phyloP scores from a whole-genome alignment of 805 yeast species.

The Blastobotrys terrestris region DNA sequence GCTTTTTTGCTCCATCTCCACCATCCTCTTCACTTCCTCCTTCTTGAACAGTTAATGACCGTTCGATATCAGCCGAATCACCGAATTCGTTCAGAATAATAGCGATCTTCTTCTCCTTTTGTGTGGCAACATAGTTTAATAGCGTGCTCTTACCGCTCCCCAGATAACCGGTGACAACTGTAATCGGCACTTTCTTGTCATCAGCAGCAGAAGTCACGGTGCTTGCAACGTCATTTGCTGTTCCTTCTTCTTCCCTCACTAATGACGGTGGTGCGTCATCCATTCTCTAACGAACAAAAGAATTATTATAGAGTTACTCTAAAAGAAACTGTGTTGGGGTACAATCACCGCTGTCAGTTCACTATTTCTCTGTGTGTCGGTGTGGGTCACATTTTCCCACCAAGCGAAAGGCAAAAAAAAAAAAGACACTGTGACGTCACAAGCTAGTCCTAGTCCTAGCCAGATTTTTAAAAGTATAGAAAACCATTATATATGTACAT shows the following conservation, averaged over 20 bases:
- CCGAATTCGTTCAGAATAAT: slow-evolving; percentile 87
- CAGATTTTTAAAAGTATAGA: not conserved
- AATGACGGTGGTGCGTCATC: slow-evolving; percentile 1
- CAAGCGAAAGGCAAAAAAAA: not conserved
- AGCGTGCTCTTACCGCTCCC: slow-evolving; percentile 89
- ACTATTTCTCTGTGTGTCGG: too few relatives aligned
- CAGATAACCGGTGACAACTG: slow-evolving; percentile 88
- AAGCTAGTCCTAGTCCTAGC: too few relatives aligned
- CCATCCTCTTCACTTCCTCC: slow-evolving; percentile 26
- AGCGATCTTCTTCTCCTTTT: slow-evolving; percentile 70
- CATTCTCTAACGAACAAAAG: not conserved
- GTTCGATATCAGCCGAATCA: slow-evolving; percentile 84
- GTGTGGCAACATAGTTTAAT: slow-evolving; percentile 59
- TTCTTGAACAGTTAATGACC: slow-evolving; percentile 65
- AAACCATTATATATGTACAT: not conserved
- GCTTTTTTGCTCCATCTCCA: slow-evolving; percentile 1
- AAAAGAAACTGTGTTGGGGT: too few relatives aligned
- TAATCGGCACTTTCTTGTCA: slow-evolving; percentile 64
- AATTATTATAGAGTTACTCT: too few relatives aligned
- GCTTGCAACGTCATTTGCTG: not conserved
- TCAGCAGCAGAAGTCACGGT: not conserved
- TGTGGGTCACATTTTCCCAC: not conserved
- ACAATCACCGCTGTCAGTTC: too few relatives aligned
- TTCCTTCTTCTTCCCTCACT: not conserved
- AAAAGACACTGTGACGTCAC: too few relatives aligned